Evolutionary conservation across 495 filamentous ascomycete genomes (phyloP), one percentile per base, ranked within the genome.

Genomic region (Usnea hakonensis): DNA sequence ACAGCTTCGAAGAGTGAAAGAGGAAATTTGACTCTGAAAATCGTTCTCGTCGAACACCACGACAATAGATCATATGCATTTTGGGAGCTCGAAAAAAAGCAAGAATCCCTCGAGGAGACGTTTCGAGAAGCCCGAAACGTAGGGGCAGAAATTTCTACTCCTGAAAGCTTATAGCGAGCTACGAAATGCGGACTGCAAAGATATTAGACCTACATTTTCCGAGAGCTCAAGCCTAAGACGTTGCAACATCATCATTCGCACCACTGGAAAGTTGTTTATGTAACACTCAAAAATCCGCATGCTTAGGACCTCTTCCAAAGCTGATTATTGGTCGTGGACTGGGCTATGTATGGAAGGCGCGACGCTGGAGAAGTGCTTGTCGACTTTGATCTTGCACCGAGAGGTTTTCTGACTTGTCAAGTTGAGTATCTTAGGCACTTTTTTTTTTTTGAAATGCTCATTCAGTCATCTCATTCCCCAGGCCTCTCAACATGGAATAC

Each of bases 1-100:
- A 87, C 40, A 94, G 90, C 67, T 66, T 86, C 23, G 84, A 87
- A 55, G 57, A 55, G 21, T 21, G 33, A 60, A 52, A 28, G 46
- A 5, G 14, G 23, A 14, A 11, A 30, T 17, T 50, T 26, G 9
- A 21, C 26, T 50, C 9, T 50, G 13, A 16, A 30, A 50, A 16
- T 17, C 19, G 23, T 30, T 30, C 11, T 7, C 14, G 26, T 11
- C 6, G 30, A 5, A 2, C 26, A 8, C 26, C 30, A 50, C 26
- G 11, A 7, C 13, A 8, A 50, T 30, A 0, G 14, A 30, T 50
- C 26, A 28, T 5, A 30, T 50, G 23, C 26, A 7, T 50, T 26
- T 30, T 7, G 26, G 26, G 46, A 28, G 26, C 23, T 50, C 26
- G 23, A 14, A 4, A 17, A 5, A 28, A 50, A 50, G 26, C 14